phyloP scores from a whole-genome alignment of 2,329 filamentous ascomycete genomes.

The Aspergillus unguis region DNA sequence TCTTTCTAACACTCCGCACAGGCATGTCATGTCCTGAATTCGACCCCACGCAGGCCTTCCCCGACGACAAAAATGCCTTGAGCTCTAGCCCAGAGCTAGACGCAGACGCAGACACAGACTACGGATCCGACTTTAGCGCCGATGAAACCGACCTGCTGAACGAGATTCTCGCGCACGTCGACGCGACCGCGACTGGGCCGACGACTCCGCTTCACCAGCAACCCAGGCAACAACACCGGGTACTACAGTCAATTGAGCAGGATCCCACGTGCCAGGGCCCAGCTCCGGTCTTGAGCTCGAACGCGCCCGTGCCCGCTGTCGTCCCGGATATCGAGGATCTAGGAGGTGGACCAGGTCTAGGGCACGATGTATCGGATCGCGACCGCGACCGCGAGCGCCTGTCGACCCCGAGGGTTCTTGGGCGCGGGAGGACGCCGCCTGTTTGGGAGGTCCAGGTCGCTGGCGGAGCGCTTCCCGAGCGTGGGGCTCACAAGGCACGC shows the following conservation, averaged over 20 bases:
- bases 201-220: not conserved
- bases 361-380: conserved; percentile 25
- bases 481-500: conserved; percentile 26
- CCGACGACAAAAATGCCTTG: conserved; percentile 13
- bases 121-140: conserved; percentile 61
- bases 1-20: conserved; percentile 11
- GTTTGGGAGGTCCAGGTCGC: conserved; percentile 18
- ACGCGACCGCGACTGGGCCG: conserved; percentile 22
- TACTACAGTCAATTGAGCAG: conserved; percentile 6
- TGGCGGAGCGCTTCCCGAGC: conserved; percentile 10
- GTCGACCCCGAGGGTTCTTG: conserved; percentile 37
- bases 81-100: conserved; percentile 1
- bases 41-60: conserved; percentile 11
- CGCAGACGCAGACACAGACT: conserved; percentile 47
- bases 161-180: conserved; percentile 49
- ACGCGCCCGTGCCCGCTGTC: not conserved
- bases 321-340: conserved; percentile 44
- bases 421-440: conserved; percentile 39
- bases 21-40: conserved; percentile 32
- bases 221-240: conserved; percentile 2
- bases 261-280: conserved; percentile 16
- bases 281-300: not conserved
- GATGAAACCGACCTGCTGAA: conserved; percentile 56
- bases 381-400: conserved; percentile 26
- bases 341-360: conserved; percentile 24